Base-by-base conservation (phyloP, 2,329 filamentous ascomycete species). In the Fusarium equiseti region DNA sequence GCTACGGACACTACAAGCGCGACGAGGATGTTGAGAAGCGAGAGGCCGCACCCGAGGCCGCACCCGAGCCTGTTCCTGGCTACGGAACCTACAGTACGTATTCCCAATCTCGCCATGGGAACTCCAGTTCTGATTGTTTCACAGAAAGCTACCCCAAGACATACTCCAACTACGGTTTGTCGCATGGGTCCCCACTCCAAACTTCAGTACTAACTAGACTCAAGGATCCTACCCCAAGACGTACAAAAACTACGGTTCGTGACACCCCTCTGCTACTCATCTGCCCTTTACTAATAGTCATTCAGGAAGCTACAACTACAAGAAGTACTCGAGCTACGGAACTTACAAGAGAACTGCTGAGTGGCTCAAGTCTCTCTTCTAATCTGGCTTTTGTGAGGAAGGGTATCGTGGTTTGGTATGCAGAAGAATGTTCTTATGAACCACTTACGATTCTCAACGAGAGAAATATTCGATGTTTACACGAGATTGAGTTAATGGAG, bases 391-490 rank as follows among this genome's bases (percentile, higher is more conserved):
- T 29, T 24, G 4, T n/a, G 42, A 3, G 16, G 5, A 38, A 12
- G 44, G 13, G 24, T 13, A n/a, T 10, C 11, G 46, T 45, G 20
- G 58, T 46, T 44, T 46, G 20, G 18, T 38, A 71, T 50, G 46
- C 68, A 53, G 35, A 54, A 22, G n/a, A 57, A 46, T 38, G 68
- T 72, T 70, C 68, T 51, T 49, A 38, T 56, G 65, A 71, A 70
- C 65, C 46, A 72, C 42, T 62, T 43, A 59, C 64, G 64, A 59
- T 48, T 63, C 65, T 71, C 60, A 69, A 56, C 68, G 59, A 71
- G 68, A 72, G 68, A 72, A 31, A 51, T 55, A 16, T 20, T 44
- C 42, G 35, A 56, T 56, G 18, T 12, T 31, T 56, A 42, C 24
- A n/a, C 22, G 44, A 31, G 49, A 50, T 48, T 59, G 44, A 48